These are phyloP conservation scores for Collybia sp. DNA, from an alignment of 768 basidiomycete genomes.

Conservation along the genomic window DNA sequence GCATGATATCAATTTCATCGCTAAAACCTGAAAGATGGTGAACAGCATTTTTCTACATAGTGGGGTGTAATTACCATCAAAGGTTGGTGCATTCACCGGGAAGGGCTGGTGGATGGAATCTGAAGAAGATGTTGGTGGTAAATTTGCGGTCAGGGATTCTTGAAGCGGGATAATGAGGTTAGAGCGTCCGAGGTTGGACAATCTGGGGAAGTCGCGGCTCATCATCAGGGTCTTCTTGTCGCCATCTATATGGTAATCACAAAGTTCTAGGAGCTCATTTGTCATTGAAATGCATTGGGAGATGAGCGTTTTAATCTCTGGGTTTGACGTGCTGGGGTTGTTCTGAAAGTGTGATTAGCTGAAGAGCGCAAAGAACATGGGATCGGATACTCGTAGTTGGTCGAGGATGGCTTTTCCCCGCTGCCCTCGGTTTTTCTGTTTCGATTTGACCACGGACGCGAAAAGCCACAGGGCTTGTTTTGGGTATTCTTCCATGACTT, in stretches of 20 bases:
- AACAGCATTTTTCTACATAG: background rate
- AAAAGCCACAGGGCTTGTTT: conserved; percentile 93
- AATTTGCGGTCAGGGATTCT: conserved; percentile 81
- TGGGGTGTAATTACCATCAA: conserved; percentile 46
- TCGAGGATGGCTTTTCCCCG: conserved; percentile 59
- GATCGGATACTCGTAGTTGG: conserved; percentile 44
- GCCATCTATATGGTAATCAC: conserved; percentile 46
- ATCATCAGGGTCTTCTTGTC: conserved; percentile 36
- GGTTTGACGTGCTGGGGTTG: conserved; percentile 36
- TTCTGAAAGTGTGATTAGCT: conserved; percentile 24
- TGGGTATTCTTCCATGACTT: conserved; percentile 79
- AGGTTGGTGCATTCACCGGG: conserved; percentile 68
- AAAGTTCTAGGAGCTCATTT: conserved; percentile 62
- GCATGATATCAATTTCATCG: conserved; percentile 89
- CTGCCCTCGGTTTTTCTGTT: conserved; percentile 49
- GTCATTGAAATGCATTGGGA: conserved; percentile 56
- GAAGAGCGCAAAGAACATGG: background rate
- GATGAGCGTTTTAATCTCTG: conserved; percentile 46
- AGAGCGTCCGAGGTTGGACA: conserved; percentile 56
- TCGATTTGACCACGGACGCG: conserved; percentile 83
- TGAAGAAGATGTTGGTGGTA: conserved; percentile 70
- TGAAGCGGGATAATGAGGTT: conserved; percentile 86
- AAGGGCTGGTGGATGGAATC: conserved; percentile 77
- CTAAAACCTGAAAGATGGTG: conserved; percentile 48
- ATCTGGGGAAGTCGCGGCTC: conserved; percentile 51